Evolutionary conservation across 495 filamentous ascomycete species (phyloP).

Genomic region (Penicillium bovifimosum): DNA sequence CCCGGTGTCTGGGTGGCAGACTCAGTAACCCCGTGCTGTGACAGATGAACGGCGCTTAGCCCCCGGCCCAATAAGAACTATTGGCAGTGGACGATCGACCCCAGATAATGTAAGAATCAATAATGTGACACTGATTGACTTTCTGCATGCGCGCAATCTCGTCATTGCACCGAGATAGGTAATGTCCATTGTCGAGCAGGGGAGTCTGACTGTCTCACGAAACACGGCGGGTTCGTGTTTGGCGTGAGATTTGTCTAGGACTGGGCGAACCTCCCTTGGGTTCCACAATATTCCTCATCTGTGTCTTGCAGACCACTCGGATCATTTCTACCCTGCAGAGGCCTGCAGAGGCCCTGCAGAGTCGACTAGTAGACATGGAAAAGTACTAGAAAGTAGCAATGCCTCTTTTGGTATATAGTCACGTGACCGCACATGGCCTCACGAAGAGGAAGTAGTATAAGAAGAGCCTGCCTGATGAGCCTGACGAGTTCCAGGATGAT

Average conservation of each 20-base stretch:
- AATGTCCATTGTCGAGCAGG: background rate
- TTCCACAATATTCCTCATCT: constrained; percentile 1
- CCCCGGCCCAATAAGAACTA: constrained; percentile 1
- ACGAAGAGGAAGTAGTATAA: background rate
- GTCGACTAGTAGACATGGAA: background rate
- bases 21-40: background rate
- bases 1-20: background rate
- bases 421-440: background rate
- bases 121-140: background rate
- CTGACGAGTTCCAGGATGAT: no score
- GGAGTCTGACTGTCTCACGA: background rate
- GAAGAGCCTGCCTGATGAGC: background rate
- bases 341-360: no score
- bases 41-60: constrained; percentile 11
- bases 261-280: background rate
- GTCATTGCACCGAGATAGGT: background rate
- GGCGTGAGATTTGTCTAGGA: background rate
- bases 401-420: background rate
- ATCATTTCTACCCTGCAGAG: background rate
- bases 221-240: constrained; percentile 2
- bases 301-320: background rate
- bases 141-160: background rate
- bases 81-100: background rate
- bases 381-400: background rate
- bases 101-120: background rate